Evolutionary conservation across 306 rosid species (phyloP), one percentile per base, ranked within the genome.

Genomic region (Citrullus mucosospermus): DNA sequence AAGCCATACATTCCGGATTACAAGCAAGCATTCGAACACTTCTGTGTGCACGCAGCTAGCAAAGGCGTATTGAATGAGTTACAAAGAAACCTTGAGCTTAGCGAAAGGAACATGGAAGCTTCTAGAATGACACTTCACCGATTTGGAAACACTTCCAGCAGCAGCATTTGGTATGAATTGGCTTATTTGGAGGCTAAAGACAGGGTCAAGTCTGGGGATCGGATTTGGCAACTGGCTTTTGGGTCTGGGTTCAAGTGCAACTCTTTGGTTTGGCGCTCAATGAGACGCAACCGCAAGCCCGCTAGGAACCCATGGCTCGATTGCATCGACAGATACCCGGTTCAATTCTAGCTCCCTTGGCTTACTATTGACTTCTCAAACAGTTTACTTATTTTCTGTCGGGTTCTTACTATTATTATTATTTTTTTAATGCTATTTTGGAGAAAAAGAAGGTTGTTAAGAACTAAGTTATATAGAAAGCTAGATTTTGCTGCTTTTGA

Each of bases 181-280:
- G 96, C 98, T 66, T 92, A 95, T 84, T 88, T 95, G 88, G 97
- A 95, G 71, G 97, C 97, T 1, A 92, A 89, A 54, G 98, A 89
- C 69, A 85, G 84, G 25, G 96, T 95, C 44, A 86, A 80, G 74
- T 82, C 88, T 50, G 98, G 97, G 0, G 97, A 95, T 84, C 88
- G 97, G 48, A 84, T 95, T 81, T 95, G 98, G 98, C 96, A 90
- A 82, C 83, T 95, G 59, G 96, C 96, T 2, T 95, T 92, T 75
- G 98, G 98, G 41, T 95, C 98, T 14, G 98, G 98, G 2, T 95
- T 95, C 81, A 95, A 95, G 88, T 92, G 98, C 79, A 95, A 95
- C 88, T 91, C 96, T 70, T 70, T 84, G 4, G 97, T 95, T 70
- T 95, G 98, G 98, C 85, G 89, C 43, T 79, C 97, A 0, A 82